Percentiles rank a stretch among this genome's conserved stretches.
phyloP scores from a whole-genome alignment of 1,284 basidiomycete genomes.

The Tilletia indica region DNA sequence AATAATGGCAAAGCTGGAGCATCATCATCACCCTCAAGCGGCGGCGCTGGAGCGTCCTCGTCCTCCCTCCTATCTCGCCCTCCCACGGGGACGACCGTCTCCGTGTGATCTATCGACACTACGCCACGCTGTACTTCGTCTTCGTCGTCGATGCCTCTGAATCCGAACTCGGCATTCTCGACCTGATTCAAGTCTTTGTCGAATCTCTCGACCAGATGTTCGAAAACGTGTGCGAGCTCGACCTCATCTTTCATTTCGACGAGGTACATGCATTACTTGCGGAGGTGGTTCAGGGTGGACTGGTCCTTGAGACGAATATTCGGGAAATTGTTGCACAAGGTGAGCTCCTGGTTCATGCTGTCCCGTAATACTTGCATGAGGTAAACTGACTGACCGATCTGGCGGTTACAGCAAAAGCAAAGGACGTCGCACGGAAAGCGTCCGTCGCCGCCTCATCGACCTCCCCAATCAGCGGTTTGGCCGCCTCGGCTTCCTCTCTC shows the following conservation, averaged over 20 bases:
- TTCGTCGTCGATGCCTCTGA: constrained; percentile 93
- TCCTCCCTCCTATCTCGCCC: background rate
- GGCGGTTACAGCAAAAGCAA: constrained; percentile 13
- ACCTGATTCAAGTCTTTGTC: constrained; percentile 97
- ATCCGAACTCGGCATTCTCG: constrained; percentile 91
- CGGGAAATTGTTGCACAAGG: constrained; percentile 79
- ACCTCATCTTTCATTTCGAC: constrained; percentile 97
- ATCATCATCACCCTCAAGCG: too few relatives aligned
- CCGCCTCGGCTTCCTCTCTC: constrained; percentile 3
- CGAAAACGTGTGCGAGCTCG: constrained; percentile 97
- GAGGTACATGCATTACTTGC: constrained; percentile 90
- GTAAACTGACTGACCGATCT: background rate
- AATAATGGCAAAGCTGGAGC: too few relatives aligned
- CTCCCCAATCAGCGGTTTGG: background rate
- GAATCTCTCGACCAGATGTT: constrained; percentile 93
- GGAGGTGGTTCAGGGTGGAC: constrained; percentile 93
- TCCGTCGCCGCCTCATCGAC: constrained; percentile 4
- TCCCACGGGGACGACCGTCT: constrained; percentile 38
- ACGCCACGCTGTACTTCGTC: constrained; percentile 94
- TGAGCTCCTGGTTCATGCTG: constrained; percentile 55
- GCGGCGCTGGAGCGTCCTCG: background rate
- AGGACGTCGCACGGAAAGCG: constrained; percentile 11
- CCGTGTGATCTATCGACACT: constrained; percentile 60
- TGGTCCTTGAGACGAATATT: constrained; percentile 97
- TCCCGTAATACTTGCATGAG: background rate